Evolutionary conservation across 441 rosid species (phyloP), one percentile per base, ranked within the genome.

Genomic region (Cnidoscolus chayamansa): DNA sequence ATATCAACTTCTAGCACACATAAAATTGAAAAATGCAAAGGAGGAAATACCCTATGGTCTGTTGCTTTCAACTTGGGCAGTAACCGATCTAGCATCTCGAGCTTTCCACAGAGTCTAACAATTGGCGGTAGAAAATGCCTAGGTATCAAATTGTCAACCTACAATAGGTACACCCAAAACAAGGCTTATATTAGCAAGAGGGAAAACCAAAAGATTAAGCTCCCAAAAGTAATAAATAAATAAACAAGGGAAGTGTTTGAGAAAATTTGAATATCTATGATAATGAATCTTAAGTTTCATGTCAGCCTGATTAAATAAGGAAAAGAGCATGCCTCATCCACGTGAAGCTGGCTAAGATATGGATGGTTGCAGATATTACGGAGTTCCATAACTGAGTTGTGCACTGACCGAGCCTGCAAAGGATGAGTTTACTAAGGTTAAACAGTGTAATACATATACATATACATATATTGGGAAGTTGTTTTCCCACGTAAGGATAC

Each of bases 281-380:
- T 2, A 15, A 58, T 31, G 13, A 50, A 53, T 17, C 60, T 31
- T 1, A 64, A 56, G 63, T 50, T 76, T 64, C 68, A 77, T 73
- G 37, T 49, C 60, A 57, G 62, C 40, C 77, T 35, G 35, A 53
- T 62, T 62, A 43, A 65, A 55, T 65, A 25, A 63, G 71, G 65
- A 48, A 81, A 79, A 80, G 68, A 45, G n/a, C 76, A 81, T 84
- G 81, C 98, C 97, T 93, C 97, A 20, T 93, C 98, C 55, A 86
- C 80, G 71, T 93, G 98, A 83, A 93, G 96, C 81, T 93, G 98
- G 85, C 98, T 93, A 79, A 93, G 84, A 83, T 93, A 93, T 19
- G 98, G 98, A 81, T 93, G 98, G 81, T 93, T 93, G 86, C 98
- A 93, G 76, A 93, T 93, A 81, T 93, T 93, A 32, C 98, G 92